Evolutionary conservation across 2,329 filamentous ascomycete species (phyloP).

Genomic region (Macrophomina phaseolina): DNA sequence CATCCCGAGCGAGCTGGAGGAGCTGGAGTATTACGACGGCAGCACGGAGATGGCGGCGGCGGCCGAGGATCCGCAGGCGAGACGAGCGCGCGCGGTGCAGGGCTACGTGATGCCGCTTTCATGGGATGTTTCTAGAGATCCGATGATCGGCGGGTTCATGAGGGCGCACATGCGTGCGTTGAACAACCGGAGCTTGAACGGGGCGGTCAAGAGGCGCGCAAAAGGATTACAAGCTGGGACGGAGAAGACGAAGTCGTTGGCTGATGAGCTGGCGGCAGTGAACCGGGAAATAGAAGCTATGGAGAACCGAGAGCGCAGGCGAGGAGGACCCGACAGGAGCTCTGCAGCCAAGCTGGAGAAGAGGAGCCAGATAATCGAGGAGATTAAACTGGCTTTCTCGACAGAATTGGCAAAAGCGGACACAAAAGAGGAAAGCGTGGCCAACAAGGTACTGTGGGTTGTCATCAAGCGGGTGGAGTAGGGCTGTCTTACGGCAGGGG

Average conservation of each 20-base stretch:
- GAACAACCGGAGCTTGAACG: constrained; percentile 6
- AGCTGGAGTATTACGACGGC: constrained; percentile 1
- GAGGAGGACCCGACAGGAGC: neutral
- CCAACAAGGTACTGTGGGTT: neutral
- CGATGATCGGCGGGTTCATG: neutral
- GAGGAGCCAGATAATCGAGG: neutral
- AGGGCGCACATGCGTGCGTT: constrained; percentile 4
- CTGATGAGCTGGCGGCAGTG: neutral
- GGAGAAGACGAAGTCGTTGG: neutral
- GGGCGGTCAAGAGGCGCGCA: neutral
- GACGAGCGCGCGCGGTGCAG: neutral
- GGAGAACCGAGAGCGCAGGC: neutral
- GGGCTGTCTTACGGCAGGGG: neutral
- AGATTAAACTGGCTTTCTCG: neutral
- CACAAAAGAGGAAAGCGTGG: neutral
- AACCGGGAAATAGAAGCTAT: neutral
- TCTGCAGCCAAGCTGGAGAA: neutral
- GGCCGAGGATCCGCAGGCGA: neutral
- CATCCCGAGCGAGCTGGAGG: neutral
- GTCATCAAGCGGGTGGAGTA: constrained; percentile 3
- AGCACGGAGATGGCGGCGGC: neutral
- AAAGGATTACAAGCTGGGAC: neutral
- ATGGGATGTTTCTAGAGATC: neutral
- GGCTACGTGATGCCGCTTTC: neutral
- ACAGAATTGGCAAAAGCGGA: neutral